These are phyloP conservation scores for Alternaria consortialis DNA, from an alignment of 2,329 filamentous ascomycete genomes.

Conservation along the genomic window DNA sequence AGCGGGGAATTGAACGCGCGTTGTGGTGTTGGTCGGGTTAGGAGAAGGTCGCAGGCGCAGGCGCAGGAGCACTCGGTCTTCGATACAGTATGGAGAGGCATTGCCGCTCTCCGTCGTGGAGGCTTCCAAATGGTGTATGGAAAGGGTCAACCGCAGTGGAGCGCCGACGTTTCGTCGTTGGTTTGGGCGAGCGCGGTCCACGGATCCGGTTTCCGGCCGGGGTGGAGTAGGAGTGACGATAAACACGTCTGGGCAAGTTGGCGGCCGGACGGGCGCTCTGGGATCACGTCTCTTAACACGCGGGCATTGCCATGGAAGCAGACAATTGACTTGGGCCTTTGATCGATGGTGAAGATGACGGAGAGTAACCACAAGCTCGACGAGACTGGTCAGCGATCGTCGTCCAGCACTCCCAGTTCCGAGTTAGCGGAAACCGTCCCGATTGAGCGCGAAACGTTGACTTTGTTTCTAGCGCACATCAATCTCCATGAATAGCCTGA, in stretches of 20 bases:
- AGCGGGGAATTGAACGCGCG: slow-evolving; percentile 5
- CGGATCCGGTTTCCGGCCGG: slow-evolving; percentile 20
- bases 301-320: not conserved
- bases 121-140: slow-evolving; percentile 9
- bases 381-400: slow-evolving; percentile 4
- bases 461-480: slow-evolving; percentile 9
- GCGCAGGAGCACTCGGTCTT: slow-evolving; percentile 31
- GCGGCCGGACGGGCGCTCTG: not conserved
- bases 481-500: slow-evolving; percentile 3
- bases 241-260: slow-evolving; percentile 10
- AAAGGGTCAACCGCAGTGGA: slow-evolving; percentile 13
- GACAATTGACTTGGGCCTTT: not conserved
- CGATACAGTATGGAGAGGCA: slow-evolving; percentile 34
- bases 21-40: slow-evolving; percentile 5
- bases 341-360: not conserved
- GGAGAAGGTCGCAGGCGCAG: slow-evolving; percentile 22
- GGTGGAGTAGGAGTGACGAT: slow-evolving; percentile 13
- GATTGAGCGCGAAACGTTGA: slow-evolving; percentile 10
- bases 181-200: slow-evolving; percentile 21
- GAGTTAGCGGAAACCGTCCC: slow-evolving; percentile 9
- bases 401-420: slow-evolving; percentile 9
- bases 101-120: slow-evolving; percentile 31
- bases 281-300: not conserved
- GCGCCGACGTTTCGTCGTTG: slow-evolving; percentile 18
- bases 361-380: slow-evolving; percentile 4